Evolutionary conservation across 768 basidiomycete species (phyloP).

Genomic region (Boletus sensibilis): DNA sequence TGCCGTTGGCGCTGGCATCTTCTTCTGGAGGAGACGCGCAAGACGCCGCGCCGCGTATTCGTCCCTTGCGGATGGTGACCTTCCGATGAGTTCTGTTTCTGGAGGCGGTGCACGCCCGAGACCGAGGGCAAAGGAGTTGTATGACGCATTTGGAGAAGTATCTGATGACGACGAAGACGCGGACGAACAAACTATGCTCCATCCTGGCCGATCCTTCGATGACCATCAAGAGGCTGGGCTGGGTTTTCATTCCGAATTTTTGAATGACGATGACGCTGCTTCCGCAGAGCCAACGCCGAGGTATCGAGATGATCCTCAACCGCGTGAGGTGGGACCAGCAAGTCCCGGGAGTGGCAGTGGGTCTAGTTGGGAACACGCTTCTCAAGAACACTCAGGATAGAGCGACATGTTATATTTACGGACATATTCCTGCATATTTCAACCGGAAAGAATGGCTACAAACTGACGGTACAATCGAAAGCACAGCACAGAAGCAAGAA

Average conservation of each 20-base stretch:
- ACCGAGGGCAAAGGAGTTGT: conserved; percentile 81
- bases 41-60: conserved; percentile 50
- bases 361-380: conserved; percentile 78
- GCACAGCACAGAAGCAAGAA: not conserved
- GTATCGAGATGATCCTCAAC: conserved; percentile 57
- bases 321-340: conserved; percentile 15
- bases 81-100: conserved; percentile 74
- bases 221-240: conserved; percentile 39
- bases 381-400: conserved; percentile 34
- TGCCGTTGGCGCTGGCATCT: conserved; percentile 62
- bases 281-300: conserved; percentile 30
- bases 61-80: conserved; percentile 60
- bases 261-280: conserved; percentile 72
- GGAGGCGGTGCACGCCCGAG: conserved; percentile 35
- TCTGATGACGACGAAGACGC: conserved; percentile 81
- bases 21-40: conserved; percentile 74
- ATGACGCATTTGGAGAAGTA: conserved; percentile 93
- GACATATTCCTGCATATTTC: conserved; percentile 24
- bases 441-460: conserved; percentile 6
- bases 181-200: conserved; percentile 69
- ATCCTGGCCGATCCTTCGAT: conserved; percentile 34
- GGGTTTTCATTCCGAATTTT: conserved; percentile 75
- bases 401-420: conserved; percentile 13
- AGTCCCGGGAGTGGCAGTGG: conserved; percentile 43
- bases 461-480: conserved; percentile 16